Evolutionary conservation across 2,329 filamentous ascomycete species (phyloP).

Genomic region (Aphanoascus verrucosus): DNA sequence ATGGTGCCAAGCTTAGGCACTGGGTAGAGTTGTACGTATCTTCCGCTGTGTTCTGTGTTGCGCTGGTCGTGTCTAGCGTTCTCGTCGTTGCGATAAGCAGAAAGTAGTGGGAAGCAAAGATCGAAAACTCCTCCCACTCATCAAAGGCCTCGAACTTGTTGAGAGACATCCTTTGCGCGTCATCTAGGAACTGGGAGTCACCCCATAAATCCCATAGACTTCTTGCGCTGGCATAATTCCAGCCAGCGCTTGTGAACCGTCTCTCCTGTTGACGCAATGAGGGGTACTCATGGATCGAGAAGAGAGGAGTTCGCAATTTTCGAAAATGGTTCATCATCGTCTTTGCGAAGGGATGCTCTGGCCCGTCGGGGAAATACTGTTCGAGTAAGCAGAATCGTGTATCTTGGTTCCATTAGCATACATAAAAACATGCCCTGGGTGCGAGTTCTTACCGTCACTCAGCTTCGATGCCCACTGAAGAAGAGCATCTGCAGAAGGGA

Average conservation of each 20-base stretch:
- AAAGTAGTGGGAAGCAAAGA: constrained; percentile 78
- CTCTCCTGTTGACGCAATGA: constrained; percentile 52
- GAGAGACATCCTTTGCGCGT: constrained; percentile 49
- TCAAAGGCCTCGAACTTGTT: constrained; percentile 76
- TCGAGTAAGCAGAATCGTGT: constrained; percentile 79
- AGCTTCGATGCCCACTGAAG: constrained; percentile 68
- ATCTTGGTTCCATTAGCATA: constrained; percentile 24
- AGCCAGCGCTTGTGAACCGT: constrained; percentile 61
- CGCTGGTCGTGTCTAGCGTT: neutral
- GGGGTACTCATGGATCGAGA: constrained; percentile 61
- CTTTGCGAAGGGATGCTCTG: constrained; percentile 68
- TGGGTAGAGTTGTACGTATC: neutral
- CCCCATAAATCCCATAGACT: constrained; percentile 79
- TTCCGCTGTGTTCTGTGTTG: neutral
- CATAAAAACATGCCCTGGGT: constrained; percentile 15
- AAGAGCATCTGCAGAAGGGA: constrained; percentile 58
- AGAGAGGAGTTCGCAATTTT: constrained; percentile 68
- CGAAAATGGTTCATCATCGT: constrained; percentile 79
- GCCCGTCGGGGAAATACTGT: constrained; percentile 70
- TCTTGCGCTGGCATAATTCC: constrained; percentile 50
- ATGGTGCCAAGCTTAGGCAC: constrained; percentile 15
- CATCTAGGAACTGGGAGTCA: constrained; percentile 53
- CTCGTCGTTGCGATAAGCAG: constrained; percentile 54
- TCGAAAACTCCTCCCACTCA: constrained; percentile 87
- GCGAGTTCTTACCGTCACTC: constrained; percentile 46